Conservation (phyloP, 441 rosid genomes). For the Erodium chrysanthum region DNA sequence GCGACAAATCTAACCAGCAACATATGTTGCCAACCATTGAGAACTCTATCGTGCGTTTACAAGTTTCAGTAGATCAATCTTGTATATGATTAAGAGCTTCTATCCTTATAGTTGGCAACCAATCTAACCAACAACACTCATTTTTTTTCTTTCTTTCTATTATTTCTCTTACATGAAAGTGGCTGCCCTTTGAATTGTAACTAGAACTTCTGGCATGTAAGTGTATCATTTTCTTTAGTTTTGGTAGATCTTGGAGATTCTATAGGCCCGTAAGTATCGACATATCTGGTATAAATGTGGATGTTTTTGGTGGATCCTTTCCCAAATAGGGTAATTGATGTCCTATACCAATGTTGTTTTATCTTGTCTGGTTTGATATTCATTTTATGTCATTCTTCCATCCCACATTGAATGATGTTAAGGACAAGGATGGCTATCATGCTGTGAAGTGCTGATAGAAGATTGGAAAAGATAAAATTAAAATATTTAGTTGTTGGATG, state of each 20-base stretch:
- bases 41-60: neutral
- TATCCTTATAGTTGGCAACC: too few relatives aligned
- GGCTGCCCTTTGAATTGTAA: neutral
- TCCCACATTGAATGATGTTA: neutral
- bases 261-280: neutral
- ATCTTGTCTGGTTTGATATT: neutral
- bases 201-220: neutral
- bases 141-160: neutral
- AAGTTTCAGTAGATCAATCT: neutral
- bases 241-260: constrained; percentile 7
- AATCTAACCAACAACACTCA: too few relatives aligned
- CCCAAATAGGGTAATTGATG: neutral
- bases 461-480: neutral
- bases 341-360: neutral
- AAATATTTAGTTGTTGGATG: neutral
- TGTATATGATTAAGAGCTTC: too few relatives aligned
- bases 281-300: neutral
- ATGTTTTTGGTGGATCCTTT: neutral
- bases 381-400: neutral
- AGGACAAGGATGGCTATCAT: neutral
- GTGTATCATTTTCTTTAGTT: neutral
- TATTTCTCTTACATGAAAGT: neutral
- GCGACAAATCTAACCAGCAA: too few relatives aligned
- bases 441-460: neutral
- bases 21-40: neutral